These are phyloP conservation scores for Zymoseptoria tritici DNA, from an alignment of 2,329 filamentous ascomycete species.

Conservation along the genomic window DNA sequence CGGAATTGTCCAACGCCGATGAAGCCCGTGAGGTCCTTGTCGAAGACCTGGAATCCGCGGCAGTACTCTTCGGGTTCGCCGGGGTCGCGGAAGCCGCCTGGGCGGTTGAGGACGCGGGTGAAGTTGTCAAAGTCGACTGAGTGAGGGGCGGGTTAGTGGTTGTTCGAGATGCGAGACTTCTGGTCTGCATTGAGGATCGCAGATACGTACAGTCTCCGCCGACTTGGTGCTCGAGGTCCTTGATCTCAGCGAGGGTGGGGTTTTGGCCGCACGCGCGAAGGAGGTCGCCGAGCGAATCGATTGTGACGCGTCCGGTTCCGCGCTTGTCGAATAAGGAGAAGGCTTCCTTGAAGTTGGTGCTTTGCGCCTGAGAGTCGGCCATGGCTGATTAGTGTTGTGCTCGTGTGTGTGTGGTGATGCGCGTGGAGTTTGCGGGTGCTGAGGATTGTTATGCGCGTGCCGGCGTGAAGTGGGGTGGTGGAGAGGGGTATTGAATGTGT, in stretches of 20 bases:
- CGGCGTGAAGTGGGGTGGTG: not conserved
- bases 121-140: conserved; percentile 97
- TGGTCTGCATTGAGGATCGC: not conserved
- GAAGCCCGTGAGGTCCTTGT: conserved; percentile 97
- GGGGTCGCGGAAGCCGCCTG: conserved; percentile 94
- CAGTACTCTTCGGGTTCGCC: conserved; percentile 98
- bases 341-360: conserved; percentile 99
- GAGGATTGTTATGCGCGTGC: not conserved
- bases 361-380: conserved; percentile 53
- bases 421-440: not conserved
- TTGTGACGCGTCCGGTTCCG: conserved; percentile 82
- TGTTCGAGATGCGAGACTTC: not conserved
- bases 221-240: conserved; percentile 82
- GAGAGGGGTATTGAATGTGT: not conserved
- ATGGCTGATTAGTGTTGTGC: conserved; percentile 10
- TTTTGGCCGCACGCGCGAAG: conserved; percentile 97
- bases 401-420: not conserved
- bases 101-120: conserved; percentile 91
- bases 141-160: conserved; percentile 2
- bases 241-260: conserved; percentile 87
- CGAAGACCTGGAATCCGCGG: conserved; percentile 97
- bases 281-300: conserved; percentile 84
- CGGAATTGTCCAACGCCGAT: conserved; percentile 96
- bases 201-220: conserved; percentile 76
- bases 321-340: conserved; percentile 99